Evolutionary conservation across 768 basidiomycete genomes (phyloP).

Genomic region (Mycena maculata): DNA sequence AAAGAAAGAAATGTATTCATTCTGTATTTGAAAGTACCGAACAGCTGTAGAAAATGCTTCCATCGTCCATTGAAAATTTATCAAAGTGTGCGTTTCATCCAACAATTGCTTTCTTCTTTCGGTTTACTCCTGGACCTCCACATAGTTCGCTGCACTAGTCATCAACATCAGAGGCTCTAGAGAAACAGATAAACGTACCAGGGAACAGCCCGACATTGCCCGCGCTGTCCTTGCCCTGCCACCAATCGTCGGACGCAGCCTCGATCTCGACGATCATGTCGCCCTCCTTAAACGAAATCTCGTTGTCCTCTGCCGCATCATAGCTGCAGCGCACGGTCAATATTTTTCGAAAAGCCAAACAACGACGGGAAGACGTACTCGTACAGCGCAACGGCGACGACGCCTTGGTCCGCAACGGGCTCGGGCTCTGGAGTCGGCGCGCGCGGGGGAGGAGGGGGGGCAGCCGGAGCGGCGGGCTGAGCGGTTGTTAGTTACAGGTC

Average conservation of each 20-base stretch:
- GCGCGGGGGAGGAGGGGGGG: slow-evolving; percentile 62
- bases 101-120: neutral
- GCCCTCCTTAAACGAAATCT: slow-evolving; percentile 86
- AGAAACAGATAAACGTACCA: slow-evolving; percentile 55
- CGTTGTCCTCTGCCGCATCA: slow-evolving; percentile 92
- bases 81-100: neutral
- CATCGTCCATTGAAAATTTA: neutral
- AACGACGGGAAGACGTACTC: slow-evolving; percentile 60
- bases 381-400: slow-evolving; percentile 74
- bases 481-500: neutral
- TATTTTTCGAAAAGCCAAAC: slow-evolving; percentile 2
- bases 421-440: slow-evolving; percentile 58
- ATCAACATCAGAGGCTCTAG: slow-evolving; percentile 1
- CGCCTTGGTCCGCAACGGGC: slow-evolving; percentile 64
- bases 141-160: slow-evolving; percentile 44
- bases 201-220: slow-evolving; percentile 81
- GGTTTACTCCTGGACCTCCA: slow-evolving; percentile 45
- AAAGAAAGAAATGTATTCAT: slow-evolving; percentile 21
- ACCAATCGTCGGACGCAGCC: slow-evolving; percentile 89
- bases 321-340: slow-evolving; percentile 62
- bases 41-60: neutral
- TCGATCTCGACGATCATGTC: slow-evolving; percentile 85
- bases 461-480: slow-evolving; percentile 51
- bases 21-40: slow-evolving; percentile 9
- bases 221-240: slow-evolving; percentile 72